Evolutionary conservation across 2,329 filamentous ascomycete species (phyloP).

Genomic region (Leptodontidium sp.): DNA sequence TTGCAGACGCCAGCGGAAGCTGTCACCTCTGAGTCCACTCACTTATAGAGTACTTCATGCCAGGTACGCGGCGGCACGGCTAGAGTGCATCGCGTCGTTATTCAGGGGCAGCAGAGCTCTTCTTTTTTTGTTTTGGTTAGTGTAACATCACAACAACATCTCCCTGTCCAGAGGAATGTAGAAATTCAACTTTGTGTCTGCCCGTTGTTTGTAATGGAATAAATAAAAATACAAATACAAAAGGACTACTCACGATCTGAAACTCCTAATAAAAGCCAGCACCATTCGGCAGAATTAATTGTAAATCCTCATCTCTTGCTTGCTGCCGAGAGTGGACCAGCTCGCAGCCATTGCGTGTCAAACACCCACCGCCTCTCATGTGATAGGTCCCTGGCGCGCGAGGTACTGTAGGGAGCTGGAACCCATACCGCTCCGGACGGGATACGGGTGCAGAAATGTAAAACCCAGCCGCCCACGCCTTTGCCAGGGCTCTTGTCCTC

Average conservation of each 20-base stretch:
- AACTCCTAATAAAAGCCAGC: neutral
- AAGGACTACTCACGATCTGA: neutral
- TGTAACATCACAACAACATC: too few relatives aligned
- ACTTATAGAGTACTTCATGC: neutral
- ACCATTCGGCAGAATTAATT: constrained; percentile 15
- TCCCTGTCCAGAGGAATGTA: too few relatives aligned
- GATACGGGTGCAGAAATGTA: neutral
- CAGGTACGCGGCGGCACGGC: neutral
- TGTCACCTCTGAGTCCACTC: neutral
- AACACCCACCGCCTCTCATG: neutral
- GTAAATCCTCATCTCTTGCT: constrained; percentile 27
- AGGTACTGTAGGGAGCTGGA: neutral
- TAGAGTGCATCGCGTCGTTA: neutral
- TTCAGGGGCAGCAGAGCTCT: neutral
- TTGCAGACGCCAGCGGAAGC: neutral
- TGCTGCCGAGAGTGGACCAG: neutral
- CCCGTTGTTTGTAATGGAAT: too few relatives aligned
- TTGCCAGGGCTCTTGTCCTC: constrained; percentile 7
- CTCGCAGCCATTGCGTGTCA: neutral
- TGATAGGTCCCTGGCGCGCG: too few relatives aligned
- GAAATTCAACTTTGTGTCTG: neutral
- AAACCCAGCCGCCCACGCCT: neutral
- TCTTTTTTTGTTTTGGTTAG: neutral
- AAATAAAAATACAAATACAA: too few relatives aligned
- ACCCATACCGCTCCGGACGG: neutral